Percentiles rank a stretch among this genome's conserved stretches.
phyloP scores from a whole-genome alignment of 352 stramenopile genomes.

The Pythium pyrilobum region DNA sequence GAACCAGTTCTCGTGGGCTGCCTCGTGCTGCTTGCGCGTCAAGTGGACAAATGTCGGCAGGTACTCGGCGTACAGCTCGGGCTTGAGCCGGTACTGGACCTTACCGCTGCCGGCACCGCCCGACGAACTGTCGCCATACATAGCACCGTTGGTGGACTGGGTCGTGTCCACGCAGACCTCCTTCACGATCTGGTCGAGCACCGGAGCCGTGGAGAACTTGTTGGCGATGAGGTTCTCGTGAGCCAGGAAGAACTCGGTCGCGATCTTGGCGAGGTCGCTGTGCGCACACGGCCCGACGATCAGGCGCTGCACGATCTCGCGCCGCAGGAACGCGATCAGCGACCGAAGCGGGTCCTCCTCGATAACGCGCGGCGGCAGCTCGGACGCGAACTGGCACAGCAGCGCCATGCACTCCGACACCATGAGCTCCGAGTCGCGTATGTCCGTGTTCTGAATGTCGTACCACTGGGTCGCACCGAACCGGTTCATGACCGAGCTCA shows the following conservation, averaged over 20 bases:
- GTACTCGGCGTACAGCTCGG: conserved; percentile 80
- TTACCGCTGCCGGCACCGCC: conserved; percentile 27
- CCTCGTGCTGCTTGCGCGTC: conserved; percentile 84
- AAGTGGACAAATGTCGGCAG: conserved; percentile 83
- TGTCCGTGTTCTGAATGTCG: conserved; percentile 31
- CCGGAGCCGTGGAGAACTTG: conserved; percentile 58
- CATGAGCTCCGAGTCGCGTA: conserved; percentile 64
- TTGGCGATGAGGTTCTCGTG: conserved; percentile 71
- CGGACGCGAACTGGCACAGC: conserved; percentile 68
- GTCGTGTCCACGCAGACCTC: conserved; percentile 47
- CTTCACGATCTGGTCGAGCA: conserved; percentile 77
- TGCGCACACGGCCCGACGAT: conserved; percentile 77
- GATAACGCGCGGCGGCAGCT: conserved; percentile 61
- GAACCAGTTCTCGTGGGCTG: conserved; percentile 85
- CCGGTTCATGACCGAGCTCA: conserved; percentile 64
- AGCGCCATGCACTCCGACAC: conserved; percentile 76
- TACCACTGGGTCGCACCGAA: conserved; percentile 68
- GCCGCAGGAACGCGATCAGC: conserved; percentile 61
- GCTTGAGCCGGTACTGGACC: conserved; percentile 79
- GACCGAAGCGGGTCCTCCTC: conserved; percentile 44
- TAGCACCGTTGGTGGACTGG: background rate
- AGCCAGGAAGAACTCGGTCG: conserved; percentile 72
- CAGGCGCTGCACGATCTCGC: conserved; percentile 76
- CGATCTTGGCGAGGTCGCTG: conserved; percentile 81
- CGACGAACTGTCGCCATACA: conserved; percentile 18